Percentiles rank a stretch among this genome's conserved stretches.
These are phyloP conservation scores for Mikania micrantha DNA, from an alignment of 129 eudicot genomes.

Conservation along the genomic window DNA sequence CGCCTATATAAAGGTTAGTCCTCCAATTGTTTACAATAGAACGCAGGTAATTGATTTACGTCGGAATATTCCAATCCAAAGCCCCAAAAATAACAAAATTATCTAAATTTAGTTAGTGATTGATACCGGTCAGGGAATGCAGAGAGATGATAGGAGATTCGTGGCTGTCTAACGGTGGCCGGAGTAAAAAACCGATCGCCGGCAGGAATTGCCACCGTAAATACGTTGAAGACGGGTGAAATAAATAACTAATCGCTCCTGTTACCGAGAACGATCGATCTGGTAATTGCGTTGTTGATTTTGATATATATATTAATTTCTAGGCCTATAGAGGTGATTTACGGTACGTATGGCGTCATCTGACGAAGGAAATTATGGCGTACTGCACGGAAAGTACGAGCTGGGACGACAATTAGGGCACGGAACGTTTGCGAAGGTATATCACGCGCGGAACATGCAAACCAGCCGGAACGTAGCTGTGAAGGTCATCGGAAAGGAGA, in stretches of 20 bases:
- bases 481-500: constrained; percentile 77
- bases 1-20: constrained; percentile 25
- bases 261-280: background rate
- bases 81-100: background rate
- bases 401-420: constrained; percentile 75
- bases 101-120: background rate
- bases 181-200: constrained; percentile 42
- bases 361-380: constrained; percentile 41
- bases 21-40: background rate
- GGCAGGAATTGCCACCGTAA: constrained; percentile 93
- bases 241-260: background rate
- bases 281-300: constrained; percentile 1
- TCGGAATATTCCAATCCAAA: background rate
- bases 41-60: background rate
- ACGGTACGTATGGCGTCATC: background rate
- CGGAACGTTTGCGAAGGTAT: constrained; percentile 83
- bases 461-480: constrained; percentile 61
- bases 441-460: constrained; percentile 55
- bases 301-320: background rate
- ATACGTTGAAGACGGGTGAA: constrained; percentile 89
- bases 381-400: constrained; percentile 69
- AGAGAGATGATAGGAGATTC: constrained; percentile 66
- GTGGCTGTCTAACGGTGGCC: constrained; percentile 41
- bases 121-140: constrained; percentile 65
- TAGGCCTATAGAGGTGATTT: background rate